phyloP scores from a whole-genome alignment of 257 asterid species.

The Pogostemon cablin region DNA sequence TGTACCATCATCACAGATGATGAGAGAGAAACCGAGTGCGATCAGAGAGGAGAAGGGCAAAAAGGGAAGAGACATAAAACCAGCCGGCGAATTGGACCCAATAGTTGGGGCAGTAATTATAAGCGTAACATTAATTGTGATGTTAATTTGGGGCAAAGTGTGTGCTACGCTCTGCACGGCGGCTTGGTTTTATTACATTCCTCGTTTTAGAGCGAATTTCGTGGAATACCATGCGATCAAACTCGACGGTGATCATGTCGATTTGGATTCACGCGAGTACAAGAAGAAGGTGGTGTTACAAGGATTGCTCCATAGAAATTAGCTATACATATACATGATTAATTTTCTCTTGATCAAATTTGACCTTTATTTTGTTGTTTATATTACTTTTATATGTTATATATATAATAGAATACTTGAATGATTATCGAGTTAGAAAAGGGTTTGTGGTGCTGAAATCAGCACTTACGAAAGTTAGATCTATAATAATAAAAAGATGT shows the following conservation, averaged over 20 bases:
- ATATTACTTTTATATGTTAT: neutral
- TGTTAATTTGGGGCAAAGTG: constrained; percentile 47
- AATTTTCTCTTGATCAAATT: neutral
- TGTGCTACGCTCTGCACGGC: constrained; percentile 40
- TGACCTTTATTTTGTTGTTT: neutral
- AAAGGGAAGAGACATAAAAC: constrained; percentile 2
- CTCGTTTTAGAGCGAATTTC: constrained; percentile 29
- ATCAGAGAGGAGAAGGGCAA: neutral
- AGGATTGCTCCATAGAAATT: constrained; percentile 39
- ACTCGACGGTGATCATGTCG: constrained; percentile 2
- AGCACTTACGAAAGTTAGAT: too few relatives aligned
- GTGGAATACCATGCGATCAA: neutral
- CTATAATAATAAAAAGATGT: too few relatives aligned
- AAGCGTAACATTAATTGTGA: constrained; percentile 38
- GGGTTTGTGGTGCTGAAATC: too few relatives aligned
- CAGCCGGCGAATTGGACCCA: constrained; percentile 36
- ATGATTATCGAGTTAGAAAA: too few relatives aligned
- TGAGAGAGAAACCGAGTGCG: neutral
- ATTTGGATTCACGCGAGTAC: constrained; percentile 39
- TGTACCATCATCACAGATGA: constrained; percentile 20
- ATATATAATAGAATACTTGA: too few relatives aligned
- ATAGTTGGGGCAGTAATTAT: constrained; percentile 38
- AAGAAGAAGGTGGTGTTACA: constrained; percentile 35
- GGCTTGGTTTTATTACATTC: constrained; percentile 38
- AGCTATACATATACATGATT: neutral